Percentiles rank a stretch among this genome's conserved stretches.
Evolutionary conservation across 1,284 basidiomycete species (phyloP).

Genomic region (Macrocystidia cucumis): DNA sequence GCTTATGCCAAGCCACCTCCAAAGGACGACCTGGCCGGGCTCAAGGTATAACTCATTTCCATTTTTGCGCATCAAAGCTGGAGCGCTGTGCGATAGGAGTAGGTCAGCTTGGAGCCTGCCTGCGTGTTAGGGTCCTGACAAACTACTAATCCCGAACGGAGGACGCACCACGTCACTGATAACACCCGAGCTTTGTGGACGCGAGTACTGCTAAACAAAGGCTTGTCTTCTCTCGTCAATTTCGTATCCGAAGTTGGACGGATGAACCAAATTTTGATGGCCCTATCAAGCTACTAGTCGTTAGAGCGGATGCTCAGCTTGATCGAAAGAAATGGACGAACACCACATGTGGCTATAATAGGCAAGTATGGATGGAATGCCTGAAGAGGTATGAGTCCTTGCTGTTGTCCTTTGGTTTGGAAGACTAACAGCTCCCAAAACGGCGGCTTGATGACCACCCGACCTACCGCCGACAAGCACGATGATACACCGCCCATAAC

Average conservation of each 20-base stretch:
- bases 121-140: not conserved
- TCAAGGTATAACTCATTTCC: slow-evolving; percentile 22
- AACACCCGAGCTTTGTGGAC: slow-evolving; percentile 61
- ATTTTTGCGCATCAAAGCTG: slow-evolving; percentile 38
- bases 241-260: slow-evolving; percentile 25
- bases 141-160: not conserved
- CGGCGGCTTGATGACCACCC: slow-evolving; percentile 63
- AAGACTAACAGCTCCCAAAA: slow-evolving; percentile 49
- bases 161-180: slow-evolving; percentile 50
- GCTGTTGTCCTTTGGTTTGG: not conserved
- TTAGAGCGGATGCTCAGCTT: slow-evolving; percentile 7
- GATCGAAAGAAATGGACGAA: slow-evolving; percentile 22
- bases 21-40: slow-evolving; percentile 48
- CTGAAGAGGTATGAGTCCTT: slow-evolving; percentile 31
- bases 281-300: slow-evolving; percentile 50
- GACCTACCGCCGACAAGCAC: slow-evolving; percentile 61
- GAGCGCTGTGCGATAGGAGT: slow-evolving; percentile 52
- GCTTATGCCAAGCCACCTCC: slow-evolving; percentile 59
- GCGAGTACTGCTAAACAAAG: slow-evolving; percentile 56
- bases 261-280: slow-evolving; percentile 64
- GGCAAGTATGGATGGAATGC: slow-evolving; percentile 57
- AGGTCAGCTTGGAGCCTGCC: slow-evolving; percentile 53
- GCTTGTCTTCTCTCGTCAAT: slow-evolving; percentile 61
- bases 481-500: slow-evolving; percentile 53
- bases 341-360: slow-evolving; percentile 68